Percentiles rank a stretch among this genome's conserved stretches.
These are phyloP conservation scores for Boletus insuetus DNA, from an alignment of 768 basidiomycete genomes.

Conservation along the genomic window DNA sequence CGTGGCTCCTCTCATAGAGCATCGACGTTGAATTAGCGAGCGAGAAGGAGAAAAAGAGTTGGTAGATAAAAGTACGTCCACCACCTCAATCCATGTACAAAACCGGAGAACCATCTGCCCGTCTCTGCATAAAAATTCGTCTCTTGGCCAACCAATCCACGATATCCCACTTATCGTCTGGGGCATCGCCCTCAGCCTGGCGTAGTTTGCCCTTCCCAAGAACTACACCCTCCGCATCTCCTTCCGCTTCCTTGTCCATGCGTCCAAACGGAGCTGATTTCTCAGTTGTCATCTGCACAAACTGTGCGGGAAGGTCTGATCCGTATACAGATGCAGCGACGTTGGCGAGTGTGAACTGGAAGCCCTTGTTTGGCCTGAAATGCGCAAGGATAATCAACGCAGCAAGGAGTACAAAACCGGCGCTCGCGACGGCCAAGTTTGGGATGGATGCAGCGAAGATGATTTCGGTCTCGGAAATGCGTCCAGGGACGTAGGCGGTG, in stretches of 20 bases:
- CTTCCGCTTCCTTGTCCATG: background rate
- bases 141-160: conserved; percentile 5
- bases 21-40: too few species aligned
- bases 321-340: conserved; percentile 21
- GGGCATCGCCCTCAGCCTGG: background rate
- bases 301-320: conserved; percentile 24
- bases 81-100: conserved; percentile 16
- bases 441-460: conserved; percentile 29
- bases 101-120: conserved; percentile 17
- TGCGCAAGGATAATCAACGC: conserved; percentile 20
- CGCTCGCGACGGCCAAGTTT: conserved; percentile 23
- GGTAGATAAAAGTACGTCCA: too few species aligned
- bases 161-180: background rate
- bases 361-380: conserved; percentile 22
- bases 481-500: conserved; percentile 30
- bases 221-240: background rate
- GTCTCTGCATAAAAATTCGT: conserved; percentile 15
- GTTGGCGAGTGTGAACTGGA: conserved; percentile 24
- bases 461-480: conserved; percentile 16
- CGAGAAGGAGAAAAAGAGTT: too few species aligned
- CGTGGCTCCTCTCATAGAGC: too few species aligned
- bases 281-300: conserved; percentile 2
- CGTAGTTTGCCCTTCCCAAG: background rate
- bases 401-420: conserved; percentile 23
- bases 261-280: background rate